Conservation (phyloP, 805 yeast species). For the Saccharomyces jurei region DNA sequence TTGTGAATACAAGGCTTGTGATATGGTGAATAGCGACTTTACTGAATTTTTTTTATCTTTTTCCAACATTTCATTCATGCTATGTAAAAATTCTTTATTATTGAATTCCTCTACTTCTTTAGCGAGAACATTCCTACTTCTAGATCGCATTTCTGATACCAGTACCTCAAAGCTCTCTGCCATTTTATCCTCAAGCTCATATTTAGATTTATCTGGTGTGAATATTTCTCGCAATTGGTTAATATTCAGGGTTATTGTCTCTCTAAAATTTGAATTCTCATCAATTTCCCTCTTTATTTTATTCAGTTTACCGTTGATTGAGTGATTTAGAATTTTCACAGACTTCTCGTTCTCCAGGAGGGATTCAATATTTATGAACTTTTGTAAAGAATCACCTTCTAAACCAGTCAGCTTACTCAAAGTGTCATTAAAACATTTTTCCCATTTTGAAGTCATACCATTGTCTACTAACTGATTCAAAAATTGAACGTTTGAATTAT, state of each 20-base stretch:
- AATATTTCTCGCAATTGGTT: conserved; percentile 5
- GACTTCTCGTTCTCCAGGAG: conserved; percentile 5
- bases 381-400: conserved; percentile 9
- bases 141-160: conserved; percentile 9
- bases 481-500: conserved; percentile 33
- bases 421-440: conserved; percentile 23
- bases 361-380: conserved; percentile 10
- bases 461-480: conserved; percentile 34
- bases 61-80: conserved; percentile 3
- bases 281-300: conserved; percentile 14
- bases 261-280: conserved; percentile 9
- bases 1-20: conserved; percentile 22
- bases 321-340: conserved; percentile 8
- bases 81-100: conserved; percentile 3
- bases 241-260: conserved; percentile 5
- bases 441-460: conserved; percentile 38
- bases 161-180: conserved; percentile 21
- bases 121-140: conserved; percentile 14
- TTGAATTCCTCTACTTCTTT: conserved; percentile 9
- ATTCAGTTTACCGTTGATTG: conserved; percentile 12
- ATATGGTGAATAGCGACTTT: conserved; percentile 19
- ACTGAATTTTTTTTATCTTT: conserved; percentile 11
- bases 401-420: conserved; percentile 12
- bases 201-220: conserved; percentile 11
- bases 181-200: conserved; percentile 21